Evolutionary conservation across 2,329 filamentous ascomycete species (phyloP).

Genomic region (Fusarium phyllophilum): DNA sequence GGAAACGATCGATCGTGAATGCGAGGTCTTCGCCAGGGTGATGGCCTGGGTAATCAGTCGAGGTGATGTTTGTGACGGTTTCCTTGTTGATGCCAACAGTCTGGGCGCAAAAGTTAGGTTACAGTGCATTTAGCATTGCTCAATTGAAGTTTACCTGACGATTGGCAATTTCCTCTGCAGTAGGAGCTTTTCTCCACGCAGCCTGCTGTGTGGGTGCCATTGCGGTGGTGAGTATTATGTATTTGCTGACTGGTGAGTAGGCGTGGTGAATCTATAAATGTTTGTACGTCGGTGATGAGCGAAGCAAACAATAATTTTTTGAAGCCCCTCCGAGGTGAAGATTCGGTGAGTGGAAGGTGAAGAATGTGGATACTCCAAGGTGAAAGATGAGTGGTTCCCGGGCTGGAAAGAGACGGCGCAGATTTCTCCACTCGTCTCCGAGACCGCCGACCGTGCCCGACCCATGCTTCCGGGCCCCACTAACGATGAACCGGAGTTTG

Average conservation of each 20-base stretch:
- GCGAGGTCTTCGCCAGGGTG: conserved; percentile 87
- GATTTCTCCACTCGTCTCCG: conserved; percentile 29
- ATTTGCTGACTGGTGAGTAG: not conserved
- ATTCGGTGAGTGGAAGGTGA: conserved; percentile 31
- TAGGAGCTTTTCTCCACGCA: conserved; percentile 53
- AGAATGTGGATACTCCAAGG: not conserved
- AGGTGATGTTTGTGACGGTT: conserved; percentile 88
- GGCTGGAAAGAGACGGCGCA: conserved; percentile 14
- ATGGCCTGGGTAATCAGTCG: conserved; percentile 92
- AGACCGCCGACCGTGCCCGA: conserved; percentile 24
- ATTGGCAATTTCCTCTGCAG: conserved; percentile 66
- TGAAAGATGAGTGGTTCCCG: not conserved
- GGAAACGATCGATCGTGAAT: conserved; percentile 81
- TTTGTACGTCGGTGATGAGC: not conserved
- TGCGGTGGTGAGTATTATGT: conserved; percentile 3
- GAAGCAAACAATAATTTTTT: conserved; percentile 45
- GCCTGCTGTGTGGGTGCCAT: conserved; percentile 51
- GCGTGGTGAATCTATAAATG: conserved; percentile 12
- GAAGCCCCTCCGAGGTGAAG: conserved; percentile 46
- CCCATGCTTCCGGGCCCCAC: conserved; percentile 22
- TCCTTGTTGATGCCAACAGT: conserved; percentile 89
- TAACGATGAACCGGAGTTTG: conserved; percentile 5
- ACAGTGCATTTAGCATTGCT: not conserved
- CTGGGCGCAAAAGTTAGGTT: conserved; percentile 55
- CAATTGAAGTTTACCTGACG: conserved; percentile 63